A percentile compares a stretch with the other conserved stretches of the same genome.
Conservation (phyloP, 1,284 basidiomycete genomes). For the Ganoderma leucocontextum region DNA sequence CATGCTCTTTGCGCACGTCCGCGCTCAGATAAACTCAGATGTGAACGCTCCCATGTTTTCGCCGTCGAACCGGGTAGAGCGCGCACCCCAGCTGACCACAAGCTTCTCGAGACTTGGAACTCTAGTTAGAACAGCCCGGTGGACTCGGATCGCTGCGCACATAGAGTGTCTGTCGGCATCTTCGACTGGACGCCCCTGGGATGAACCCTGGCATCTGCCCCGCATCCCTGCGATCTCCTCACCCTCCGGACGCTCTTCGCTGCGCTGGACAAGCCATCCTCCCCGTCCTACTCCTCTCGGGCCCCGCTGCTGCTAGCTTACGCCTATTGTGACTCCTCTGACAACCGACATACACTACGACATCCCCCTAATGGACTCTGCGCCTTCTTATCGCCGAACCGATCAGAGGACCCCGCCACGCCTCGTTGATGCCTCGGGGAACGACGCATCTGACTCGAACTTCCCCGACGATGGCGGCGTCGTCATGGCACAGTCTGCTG, state of each 20-base stretch:
- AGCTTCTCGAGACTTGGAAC: neutral
- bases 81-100: neutral
- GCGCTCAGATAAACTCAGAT: neutral
- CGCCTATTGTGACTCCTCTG: neutral
- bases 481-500: neutral
- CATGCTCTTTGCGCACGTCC: neutral
- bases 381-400: neutral
- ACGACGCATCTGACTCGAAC: neutral
- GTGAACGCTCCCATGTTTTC: neutral
- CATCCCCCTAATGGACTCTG: neutral
- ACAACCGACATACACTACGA: neutral
- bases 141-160: conserved; percentile 5
- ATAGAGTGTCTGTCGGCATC: neutral
- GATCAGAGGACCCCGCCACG: neutral
- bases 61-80: neutral
- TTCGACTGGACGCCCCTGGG: neutral
- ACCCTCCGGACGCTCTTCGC: neutral
- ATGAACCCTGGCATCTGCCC: neutral
- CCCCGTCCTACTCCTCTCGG: neutral
- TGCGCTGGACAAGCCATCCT: neutral
- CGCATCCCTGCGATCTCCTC: neutral
- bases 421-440: neutral
- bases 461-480: conserved; percentile 1
- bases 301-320: neutral
- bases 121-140: conserved; percentile 2